Percentiles rank a stretch among this genome's conserved stretches.
These are phyloP conservation scores for Trichoderma lentiforme DNA, from an alignment of 2,329 filamentous ascomycete species.

Conservation along the genomic window DNA sequence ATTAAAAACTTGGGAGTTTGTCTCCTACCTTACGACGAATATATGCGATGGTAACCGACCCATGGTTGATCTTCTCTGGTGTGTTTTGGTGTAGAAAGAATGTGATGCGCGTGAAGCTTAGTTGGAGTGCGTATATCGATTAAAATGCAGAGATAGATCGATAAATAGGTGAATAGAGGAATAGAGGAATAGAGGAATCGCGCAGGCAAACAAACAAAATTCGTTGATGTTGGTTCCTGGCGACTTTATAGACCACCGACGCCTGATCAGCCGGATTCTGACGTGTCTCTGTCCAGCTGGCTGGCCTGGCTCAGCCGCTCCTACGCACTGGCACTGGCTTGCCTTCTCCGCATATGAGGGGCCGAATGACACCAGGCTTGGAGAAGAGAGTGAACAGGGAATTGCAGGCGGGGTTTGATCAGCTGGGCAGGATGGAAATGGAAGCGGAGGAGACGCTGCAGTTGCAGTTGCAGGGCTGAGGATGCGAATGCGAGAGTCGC, in stretches of 20 bases:
- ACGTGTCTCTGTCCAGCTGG: not conserved
- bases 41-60: slow-evolving; percentile 40
- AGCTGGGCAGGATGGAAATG: not conserved
- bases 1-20: not conserved
- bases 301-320: not conserved
- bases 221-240: not conserved
- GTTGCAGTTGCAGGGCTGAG: not conserved
- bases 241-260: not conserved
- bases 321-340: not conserved
- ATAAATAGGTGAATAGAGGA: not conserved
- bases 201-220: not conserved
- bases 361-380: not conserved
- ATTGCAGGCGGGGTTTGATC: slow-evolving; percentile 15
- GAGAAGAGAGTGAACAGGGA: not conserved
- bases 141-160: not conserved
- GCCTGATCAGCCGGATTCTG: not conserved
- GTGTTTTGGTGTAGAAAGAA: not conserved
- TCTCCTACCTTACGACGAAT: slow-evolving; percentile 42
- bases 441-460: not conserved
- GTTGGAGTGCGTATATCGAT: not conserved
- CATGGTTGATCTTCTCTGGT: slow-evolving; percentile 26
- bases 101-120: not conserved
- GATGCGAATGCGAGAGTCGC: not conserved
- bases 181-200: not conserved
- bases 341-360: slow-evolving; percentile 10